phyloP scores from a whole-genome alignment of 2,329 filamentous ascomycete species.

The Podosphaera leucotricha region DNA sequence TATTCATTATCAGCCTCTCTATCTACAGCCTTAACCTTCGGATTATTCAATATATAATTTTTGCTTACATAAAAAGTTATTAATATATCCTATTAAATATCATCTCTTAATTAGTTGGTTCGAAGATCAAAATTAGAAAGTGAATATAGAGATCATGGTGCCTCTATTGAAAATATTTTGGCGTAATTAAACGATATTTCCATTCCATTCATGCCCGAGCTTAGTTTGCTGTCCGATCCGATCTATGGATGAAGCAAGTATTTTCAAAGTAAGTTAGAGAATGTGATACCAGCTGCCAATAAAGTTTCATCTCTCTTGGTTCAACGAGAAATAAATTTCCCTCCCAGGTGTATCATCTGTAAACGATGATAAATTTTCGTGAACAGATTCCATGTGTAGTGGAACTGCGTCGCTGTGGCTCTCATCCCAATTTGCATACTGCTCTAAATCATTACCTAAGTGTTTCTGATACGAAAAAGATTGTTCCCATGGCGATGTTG shows the following conservation, averaged over 20 bases:
- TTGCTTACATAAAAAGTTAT: background rate
- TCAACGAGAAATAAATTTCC: slow-evolving; percentile 12
- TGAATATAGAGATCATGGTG: background rate
- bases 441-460: slow-evolving; percentile 6
- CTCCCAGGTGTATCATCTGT: slow-evolving; percentile 8
- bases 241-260: background rate
- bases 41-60: background rate
- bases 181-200: background rate
- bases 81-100: background rate
- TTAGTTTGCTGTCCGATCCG: background rate
- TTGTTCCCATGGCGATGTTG: slow-evolving; percentile 12
- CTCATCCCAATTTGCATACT: slow-evolving; percentile 10
- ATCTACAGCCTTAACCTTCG: background rate
- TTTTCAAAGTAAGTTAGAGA: background rate
- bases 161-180: background rate
- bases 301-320: slow-evolving; percentile 7
- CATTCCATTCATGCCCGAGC: background rate
- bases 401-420: slow-evolving; percentile 6
- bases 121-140: background rate
- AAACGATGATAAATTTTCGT: slow-evolving; percentile 3
- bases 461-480: slow-evolving; percentile 12
- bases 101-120: background rate
- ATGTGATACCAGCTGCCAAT: background rate
- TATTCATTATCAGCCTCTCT: background rate
- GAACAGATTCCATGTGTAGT: slow-evolving; percentile 5